A percentile compares a stretch with the other conserved stretches of the same genome.
These are phyloP conservation scores for Metrosideros polymorpha DNA, from an alignment of 441 rosid genomes.

Conservation along the genomic window DNA sequence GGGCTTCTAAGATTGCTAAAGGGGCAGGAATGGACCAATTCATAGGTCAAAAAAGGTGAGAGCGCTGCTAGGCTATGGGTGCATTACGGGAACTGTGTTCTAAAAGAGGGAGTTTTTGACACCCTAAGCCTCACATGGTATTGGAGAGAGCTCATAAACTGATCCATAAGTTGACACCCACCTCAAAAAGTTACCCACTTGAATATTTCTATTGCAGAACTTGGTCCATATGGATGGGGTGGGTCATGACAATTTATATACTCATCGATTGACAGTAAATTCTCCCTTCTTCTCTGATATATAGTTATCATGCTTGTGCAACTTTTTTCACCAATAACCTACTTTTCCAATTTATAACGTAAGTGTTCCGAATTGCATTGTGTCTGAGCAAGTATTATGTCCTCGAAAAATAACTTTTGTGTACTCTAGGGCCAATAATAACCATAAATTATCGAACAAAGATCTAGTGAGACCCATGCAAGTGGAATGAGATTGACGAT, in stretches of 20 bases:
- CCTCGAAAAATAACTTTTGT: background rate
- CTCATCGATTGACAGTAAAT: background rate
- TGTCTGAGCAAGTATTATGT: background rate
- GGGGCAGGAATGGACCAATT: too few species aligned
- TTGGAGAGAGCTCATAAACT: background rate
- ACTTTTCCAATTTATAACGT: background rate
- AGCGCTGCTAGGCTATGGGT: too few species aligned
- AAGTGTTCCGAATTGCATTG: background rate
- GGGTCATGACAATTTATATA: background rate
- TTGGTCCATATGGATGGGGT: background rate
- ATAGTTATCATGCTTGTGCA: background rate
- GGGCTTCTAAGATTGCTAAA: too few species aligned
- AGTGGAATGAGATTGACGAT: background rate
- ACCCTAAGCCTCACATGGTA: background rate
- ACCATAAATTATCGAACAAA: background rate
- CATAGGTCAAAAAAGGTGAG: too few species aligned
- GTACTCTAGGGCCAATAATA: background rate
- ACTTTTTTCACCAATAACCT: background rate
- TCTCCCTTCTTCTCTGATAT: background rate
- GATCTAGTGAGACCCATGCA: background rate
- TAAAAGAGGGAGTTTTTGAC: background rate
- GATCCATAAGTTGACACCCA: fast-evolving
- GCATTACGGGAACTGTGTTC: background rate
- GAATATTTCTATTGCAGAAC: background rate
- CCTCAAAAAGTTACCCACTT: background rate